phyloP scores from a whole-genome alignment of 768 basidiomycete species.

The Scleroderma citrinum region DNA sequence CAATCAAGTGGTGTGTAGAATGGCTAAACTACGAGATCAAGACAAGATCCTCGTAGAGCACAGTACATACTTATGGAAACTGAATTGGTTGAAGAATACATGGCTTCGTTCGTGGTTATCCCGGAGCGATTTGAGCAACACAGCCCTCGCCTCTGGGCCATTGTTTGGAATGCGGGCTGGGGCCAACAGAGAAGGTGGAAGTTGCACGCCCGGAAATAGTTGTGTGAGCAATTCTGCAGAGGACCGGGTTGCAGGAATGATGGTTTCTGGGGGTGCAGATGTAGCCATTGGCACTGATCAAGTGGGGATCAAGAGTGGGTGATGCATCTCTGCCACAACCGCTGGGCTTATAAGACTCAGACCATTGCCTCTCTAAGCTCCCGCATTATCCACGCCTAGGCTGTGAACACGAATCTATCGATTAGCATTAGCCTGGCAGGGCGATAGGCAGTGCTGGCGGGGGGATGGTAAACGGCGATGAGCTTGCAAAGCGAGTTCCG shows the following conservation, averaged over 20 bases:
- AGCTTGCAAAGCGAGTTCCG: no score
- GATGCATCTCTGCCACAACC: no score
- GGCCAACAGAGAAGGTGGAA: constrained; percentile 25
- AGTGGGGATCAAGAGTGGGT: no score
- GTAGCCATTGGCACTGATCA: constrained; percentile 4
- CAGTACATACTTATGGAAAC: constrained; percentile 27
- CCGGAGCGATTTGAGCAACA: constrained; percentile 36
- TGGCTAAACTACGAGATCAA: constrained; percentile 37
- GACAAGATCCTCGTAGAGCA: not conserved
- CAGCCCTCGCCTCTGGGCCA: constrained; percentile 32
- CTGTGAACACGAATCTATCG: no score
- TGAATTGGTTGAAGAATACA: constrained; percentile 43
- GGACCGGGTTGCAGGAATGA: constrained; percentile 17
- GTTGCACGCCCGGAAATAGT: constrained; percentile 29
- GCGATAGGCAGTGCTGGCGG: no score
- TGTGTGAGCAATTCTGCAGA: constrained; percentile 15
- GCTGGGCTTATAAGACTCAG: no score
- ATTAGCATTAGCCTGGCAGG: no score
- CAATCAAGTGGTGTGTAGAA: constrained; percentile 50
- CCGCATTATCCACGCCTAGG: no score
- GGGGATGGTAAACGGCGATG: no score
- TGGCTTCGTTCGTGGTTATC: constrained; percentile 52
- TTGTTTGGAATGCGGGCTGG: constrained; percentile 33
- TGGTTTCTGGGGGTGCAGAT: constrained; percentile 18
- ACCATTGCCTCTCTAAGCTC: no score